Base-by-base conservation (phyloP, 1,139 yeast species). In the Magnusiomyces suaveolens region DNA sequence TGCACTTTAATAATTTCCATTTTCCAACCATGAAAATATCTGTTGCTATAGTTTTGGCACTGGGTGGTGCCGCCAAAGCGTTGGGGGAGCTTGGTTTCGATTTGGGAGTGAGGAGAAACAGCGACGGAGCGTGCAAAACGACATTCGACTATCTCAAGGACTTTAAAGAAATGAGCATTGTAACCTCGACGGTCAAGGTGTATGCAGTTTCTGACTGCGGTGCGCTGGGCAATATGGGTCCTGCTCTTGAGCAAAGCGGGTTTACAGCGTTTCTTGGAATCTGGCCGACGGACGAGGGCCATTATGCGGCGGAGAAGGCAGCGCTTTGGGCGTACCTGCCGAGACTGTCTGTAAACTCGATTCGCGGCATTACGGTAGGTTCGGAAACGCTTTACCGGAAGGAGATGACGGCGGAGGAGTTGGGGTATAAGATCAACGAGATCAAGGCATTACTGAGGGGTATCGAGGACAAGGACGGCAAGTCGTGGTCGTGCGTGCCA, bases 331-430 rank as follows among this genome's bases (percentile, higher is more conserved):
- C 72, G n/a, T 82, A 83, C 71, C 78, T 89, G 69, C 95, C 96
- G 63, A 72, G 66, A 44, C 76, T 87, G 61, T 83, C 89, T 56
- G 77, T 77, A 58, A 75, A 79, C 56, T 80, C 89, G 60, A 78
- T 88, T 64, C 80, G 82, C 64, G 85, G 81, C 46, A 76, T 89
- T 73, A 75, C 86, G 54, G 96, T 89, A 61, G 96, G 96, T 62
- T 87, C 96, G 38, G 97, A 89, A 76, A 90, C 95, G 58, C 76
- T 89, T 63, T 88, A 88, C 79, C 86, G 96, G 78, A 80, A 72
- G 48, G 96, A 88, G 69, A 63, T 88, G 71, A 76, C 87, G 54
- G 88, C 95, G 50, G 63, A 73, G 25, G 80, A 78, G 54, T 79
- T 87, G 67, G 90, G 94, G 18, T 51, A 49, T 50, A 56, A 55